Conservation (phyloP, 305 asterid species). For the Caryopteris hybrid region DNA sequence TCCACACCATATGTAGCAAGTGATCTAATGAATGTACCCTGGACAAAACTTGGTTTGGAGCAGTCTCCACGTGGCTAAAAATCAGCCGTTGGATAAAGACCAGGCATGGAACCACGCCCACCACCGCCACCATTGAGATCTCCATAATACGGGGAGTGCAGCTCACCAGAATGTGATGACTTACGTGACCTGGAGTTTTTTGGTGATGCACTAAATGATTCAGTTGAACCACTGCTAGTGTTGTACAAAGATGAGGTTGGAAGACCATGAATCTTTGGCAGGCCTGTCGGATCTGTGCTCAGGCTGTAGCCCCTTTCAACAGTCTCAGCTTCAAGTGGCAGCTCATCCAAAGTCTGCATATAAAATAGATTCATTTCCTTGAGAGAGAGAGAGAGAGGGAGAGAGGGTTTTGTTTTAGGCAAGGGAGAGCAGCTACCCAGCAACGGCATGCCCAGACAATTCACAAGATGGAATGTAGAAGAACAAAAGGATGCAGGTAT, state of each 20-base stretch:
- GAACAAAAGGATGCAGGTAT: no score
- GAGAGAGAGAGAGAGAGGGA: no score
- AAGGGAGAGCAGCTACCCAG: no score
- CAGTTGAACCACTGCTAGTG: slow-evolving; percentile 47
- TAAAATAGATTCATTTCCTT: background rate
- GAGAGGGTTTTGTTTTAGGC: no score
- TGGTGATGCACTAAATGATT: slow-evolving; percentile 56
- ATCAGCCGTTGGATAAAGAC: slow-evolving; percentile 54
- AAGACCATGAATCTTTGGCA: slow-evolving; percentile 89
- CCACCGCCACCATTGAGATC: slow-evolving; percentile 71
- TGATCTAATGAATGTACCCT: slow-evolving; percentile 17
- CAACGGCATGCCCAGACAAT: no score
- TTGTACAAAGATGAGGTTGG: slow-evolving; percentile 68
- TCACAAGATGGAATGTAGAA: no score
- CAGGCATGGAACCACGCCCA: slow-evolving; percentile 39
- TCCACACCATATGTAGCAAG: slow-evolving; percentile 13
- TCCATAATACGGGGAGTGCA: slow-evolving; percentile 49
- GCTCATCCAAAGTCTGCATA: slow-evolving; percentile 82
- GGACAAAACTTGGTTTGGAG: background rate
- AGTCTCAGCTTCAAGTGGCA: slow-evolving; percentile 91
- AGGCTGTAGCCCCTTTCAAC: slow-evolving; percentile 90
- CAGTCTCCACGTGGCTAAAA: slow-evolving; percentile 24
- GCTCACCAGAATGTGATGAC: slow-evolving; percentile 70
- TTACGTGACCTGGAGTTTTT: slow-evolving; percentile 54
- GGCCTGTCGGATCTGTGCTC: slow-evolving; percentile 70